These are phyloP conservation scores for Talinum fruticosum DNA, from an alignment of 148 eudicot species.

Conservation along the genomic window DNA sequence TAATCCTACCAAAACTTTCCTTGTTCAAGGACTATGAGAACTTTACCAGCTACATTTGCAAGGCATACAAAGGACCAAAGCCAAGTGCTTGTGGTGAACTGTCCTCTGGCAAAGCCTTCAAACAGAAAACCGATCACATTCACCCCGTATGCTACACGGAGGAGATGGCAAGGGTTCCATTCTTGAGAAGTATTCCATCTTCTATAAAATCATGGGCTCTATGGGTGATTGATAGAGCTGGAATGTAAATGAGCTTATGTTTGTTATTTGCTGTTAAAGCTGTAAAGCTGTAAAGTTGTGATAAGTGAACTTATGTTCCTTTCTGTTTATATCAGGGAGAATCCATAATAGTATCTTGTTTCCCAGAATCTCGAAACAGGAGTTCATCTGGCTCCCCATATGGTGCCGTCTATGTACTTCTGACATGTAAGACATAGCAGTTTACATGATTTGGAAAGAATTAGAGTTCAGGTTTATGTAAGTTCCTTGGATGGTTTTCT, in stretches of 20 bases:
- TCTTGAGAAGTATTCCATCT: constrained; percentile 20
- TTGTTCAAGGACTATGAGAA: constrained; percentile 51
- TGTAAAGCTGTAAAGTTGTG: neutral
- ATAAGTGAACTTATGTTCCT: neutral
- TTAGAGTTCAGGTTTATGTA: neutral
- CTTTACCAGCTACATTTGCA: constrained; percentile 60
- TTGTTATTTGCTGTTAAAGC: too few relatives aligned
- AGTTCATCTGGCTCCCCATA: neutral
- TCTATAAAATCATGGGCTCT: constrained; percentile 29
- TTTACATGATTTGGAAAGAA: too few relatives aligned
- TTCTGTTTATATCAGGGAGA: constrained; percentile 1
- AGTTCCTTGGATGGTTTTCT: neutral
- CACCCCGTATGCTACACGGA: constrained; percentile 31
- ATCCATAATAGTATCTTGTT: neutral
- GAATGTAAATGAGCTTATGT: constrained; percentile 6
- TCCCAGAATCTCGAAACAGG: neutral
- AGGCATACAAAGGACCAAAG: constrained; percentile 61
- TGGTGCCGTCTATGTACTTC: neutral
- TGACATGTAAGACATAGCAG: too few relatives aligned
- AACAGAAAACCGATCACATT: constrained; percentile 18
- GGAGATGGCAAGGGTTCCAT: constrained; percentile 19
- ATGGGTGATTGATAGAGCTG: constrained; percentile 21
- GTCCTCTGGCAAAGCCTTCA: constrained; percentile 22
- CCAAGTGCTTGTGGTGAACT: constrained; percentile 49
- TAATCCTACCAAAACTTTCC: neutral